Base-by-base conservation (phyloP, 2,329 filamentous ascomycete species). In the Xylaria sp. region DNA sequence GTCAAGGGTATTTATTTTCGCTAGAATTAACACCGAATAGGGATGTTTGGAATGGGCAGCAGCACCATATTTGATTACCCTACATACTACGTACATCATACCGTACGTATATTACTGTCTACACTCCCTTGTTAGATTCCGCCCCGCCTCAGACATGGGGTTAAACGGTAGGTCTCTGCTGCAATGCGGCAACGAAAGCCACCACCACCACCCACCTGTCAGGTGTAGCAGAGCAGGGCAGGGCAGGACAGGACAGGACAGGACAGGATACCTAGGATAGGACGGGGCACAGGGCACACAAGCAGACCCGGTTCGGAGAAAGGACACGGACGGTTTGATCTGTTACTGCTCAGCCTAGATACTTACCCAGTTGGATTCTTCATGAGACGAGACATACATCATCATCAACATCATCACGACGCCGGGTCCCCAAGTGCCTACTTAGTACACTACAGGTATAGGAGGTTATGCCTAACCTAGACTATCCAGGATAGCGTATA, bases 311-410 rank as follows among this genome's bases (percentile, higher is more conserved):
- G 35, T 25, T n/a, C 40, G 35, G 25, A 23, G 48, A 27, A 58
- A 29, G 37, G 37, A 44, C 47, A 51, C 37, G 48, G 47, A 47
- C 25, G 32, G 48, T 55, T 37, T 54, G 48, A 54, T 37, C 54
- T 35, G 21, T 62, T n/a, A 5, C 32, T 10, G 32, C 48, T 54
- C 21, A 21, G 42, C n/a, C 40, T 40, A 6, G 18, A 44, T 44
- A n/a, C 40, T 44, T 44, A 35, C 32, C 32, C 10, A 35, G 18
- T 44, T 35, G 18, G 23, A 35, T 44, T 13, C 53, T 44, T 27
- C 48, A 48, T 50, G 9, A 48, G n/a, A 29, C 51, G 40, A 27
- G 61, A 40, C 51, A 58, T 50, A 35, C 53, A 54, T 58, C 55
- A 13, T 37, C 21, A 9, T 37, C n/a, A n/a, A n/a, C n/a, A n/a